Evolutionary conservation across 2,329 filamentous ascomycete genomes (phyloP), one percentile per base, ranked within the genome.

Genomic region (Plectosphaerella plurivora): DNA sequence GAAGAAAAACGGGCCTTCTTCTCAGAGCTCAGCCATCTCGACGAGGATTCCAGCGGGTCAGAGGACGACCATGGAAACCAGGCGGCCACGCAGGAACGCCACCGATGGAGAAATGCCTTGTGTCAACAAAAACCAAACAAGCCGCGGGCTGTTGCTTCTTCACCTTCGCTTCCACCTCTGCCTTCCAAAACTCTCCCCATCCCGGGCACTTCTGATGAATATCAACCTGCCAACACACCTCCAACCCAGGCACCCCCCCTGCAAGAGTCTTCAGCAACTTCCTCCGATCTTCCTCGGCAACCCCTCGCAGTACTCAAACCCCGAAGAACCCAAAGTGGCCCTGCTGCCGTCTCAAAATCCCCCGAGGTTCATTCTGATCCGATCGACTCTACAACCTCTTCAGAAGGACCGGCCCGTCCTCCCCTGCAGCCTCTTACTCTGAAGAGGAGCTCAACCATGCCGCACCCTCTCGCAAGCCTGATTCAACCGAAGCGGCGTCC

Each of bases 1-100:
- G 59, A 67, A 48, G 72, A 75, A 36, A 82, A 82, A 59, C 46
- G 63, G 20, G 72, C 67, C 0, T 78, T 75, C 55, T 82, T 80
- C 56, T 57, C 66, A n/a, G 62, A 63, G n/a, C 61, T 80, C 1
- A 63, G 69, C 14, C 59, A 63, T 1, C 61, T 68, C 15, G 11
- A 33, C 28, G 50, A 56, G 12, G 50, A 57, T n/a, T 53, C 33
- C 11, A 45, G 56, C 35, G 49, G 57, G 33, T 58, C 67, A 52
- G 58, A 66, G 2, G 60, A 69, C 10, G 68, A 71, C 7, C 59
- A 65, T 16, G 51, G 52, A 25, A 61, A 63, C 33, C 61, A 63
- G 36, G 67, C 68, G 20, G 63, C 62, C 25, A 59, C 68, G 16
- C 59, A 76, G 37, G 60, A 69, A 55, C 56, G 65, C 8, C 62